These are phyloP conservation scores for Mycena vitilis DNA, from an alignment of 768 basidiomycete species.

Conservation along the genomic window DNA sequence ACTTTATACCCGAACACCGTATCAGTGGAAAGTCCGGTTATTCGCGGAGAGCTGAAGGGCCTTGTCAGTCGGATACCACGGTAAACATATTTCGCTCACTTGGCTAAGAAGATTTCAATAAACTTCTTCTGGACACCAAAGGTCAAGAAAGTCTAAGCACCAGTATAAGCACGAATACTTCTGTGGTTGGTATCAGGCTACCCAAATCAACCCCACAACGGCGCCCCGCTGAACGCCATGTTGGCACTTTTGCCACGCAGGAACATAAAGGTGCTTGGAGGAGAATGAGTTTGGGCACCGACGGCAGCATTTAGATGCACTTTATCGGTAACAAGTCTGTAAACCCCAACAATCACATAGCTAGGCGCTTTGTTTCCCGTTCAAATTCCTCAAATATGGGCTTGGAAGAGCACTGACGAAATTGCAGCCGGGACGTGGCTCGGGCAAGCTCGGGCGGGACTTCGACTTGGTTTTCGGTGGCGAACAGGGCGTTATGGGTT, in stretches of 20 bases:
- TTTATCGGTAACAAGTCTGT: slow-evolving; percentile 82
- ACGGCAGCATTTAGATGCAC: slow-evolving; percentile 26
- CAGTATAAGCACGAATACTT: background rate
- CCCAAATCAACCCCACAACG: slow-evolving; percentile 78
- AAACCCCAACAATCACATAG: slow-evolving; percentile 87
- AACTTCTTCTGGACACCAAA: slow-evolving; percentile 79
- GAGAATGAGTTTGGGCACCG: background rate
- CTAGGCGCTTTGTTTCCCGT: slow-evolving; percentile 59
- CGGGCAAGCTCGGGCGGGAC: slow-evolving; percentile 61
- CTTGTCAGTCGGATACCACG: background rate
- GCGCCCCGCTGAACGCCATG: slow-evolving; percentile 81
- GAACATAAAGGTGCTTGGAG: slow-evolving; percentile 60
- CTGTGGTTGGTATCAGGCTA: slow-evolving; percentile 43
- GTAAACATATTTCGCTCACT: slow-evolving; percentile 52
- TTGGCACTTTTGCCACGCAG: slow-evolving; percentile 88
- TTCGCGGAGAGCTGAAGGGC: slow-evolving; percentile 64
- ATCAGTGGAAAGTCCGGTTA: slow-evolving; percentile 71
- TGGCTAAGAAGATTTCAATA: slow-evolving; percentile 71
- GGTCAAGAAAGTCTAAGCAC: slow-evolving; percentile 67
- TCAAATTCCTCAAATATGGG: too few species aligned
- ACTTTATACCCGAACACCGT: slow-evolving; percentile 72
- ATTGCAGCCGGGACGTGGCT: slow-evolving; percentile 72
- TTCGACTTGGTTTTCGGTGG: slow-evolving; percentile 36
- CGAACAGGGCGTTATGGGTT: slow-evolving; percentile 48
- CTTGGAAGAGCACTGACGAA: slow-evolving; percentile 46